Conservation (phyloP, 176 grass and related monocot species). For the Zoysia pacifica region DNA sequence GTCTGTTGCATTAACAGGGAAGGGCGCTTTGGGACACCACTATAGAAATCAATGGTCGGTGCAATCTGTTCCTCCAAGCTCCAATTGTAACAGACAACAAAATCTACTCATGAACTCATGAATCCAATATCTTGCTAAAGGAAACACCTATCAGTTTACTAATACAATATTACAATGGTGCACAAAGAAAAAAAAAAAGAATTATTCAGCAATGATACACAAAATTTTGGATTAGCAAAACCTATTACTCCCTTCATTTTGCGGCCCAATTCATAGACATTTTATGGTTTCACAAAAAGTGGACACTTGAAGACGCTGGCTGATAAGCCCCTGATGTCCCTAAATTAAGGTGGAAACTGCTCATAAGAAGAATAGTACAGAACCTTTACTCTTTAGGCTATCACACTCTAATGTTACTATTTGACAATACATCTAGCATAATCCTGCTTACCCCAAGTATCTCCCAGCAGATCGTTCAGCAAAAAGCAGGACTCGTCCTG, state of each 20-base stretch:
- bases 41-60: slow-evolving; percentile 83
- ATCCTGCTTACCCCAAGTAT: slow-evolving; percentile 47
- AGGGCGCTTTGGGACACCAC: slow-evolving; percentile 84
- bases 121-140: slow-evolving; percentile 24
- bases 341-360: slow-evolving; percentile 33
- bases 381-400: slow-evolving; percentile 43
- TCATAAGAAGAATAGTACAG: slow-evolving; percentile 15
- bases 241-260: too few relatives aligned
- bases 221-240: too few relatives aligned
- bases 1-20: slow-evolving; percentile 73
- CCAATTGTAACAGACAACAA: slow-evolving; percentile 41
- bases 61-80: slow-evolving; percentile 66
- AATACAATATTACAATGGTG: too few relatives aligned
- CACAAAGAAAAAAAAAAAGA: too few relatives aligned
- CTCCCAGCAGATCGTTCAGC: neutral
- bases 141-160: too few relatives aligned
- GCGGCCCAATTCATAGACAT: too few relatives aligned
- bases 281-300: too few relatives aligned
- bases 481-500: too few relatives aligned
- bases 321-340: neutral
- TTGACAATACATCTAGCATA: neutral
- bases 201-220: too few relatives aligned
- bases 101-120: neutral
- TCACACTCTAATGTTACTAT: neutral
- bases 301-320: too few relatives aligned